phyloP scores from a whole-genome alignment of 805 yeast genomes.

The Saturnispora kantuleensis region DNA sequence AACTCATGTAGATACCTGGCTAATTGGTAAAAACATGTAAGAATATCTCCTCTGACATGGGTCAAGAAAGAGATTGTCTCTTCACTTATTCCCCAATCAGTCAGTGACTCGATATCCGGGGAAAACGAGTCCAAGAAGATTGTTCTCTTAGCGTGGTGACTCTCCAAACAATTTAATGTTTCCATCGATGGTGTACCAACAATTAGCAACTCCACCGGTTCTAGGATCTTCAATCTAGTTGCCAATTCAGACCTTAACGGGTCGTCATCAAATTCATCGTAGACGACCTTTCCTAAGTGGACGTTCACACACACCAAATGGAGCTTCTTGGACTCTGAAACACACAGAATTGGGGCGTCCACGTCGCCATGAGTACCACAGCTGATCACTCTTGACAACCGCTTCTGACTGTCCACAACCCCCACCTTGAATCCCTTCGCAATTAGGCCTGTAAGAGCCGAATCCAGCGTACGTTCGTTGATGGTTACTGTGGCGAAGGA shows the following conservation, averaged over 20 bases:
- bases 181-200: slow-evolving; percentile 31
- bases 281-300: slow-evolving; percentile 63
- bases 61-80: slow-evolving; percentile 9
- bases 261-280: slow-evolving; percentile 61
- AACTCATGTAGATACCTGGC: slow-evolving; percentile 53
- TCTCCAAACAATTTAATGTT: slow-evolving; percentile 21
- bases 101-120: background rate
- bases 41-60: slow-evolving; percentile 10
- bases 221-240: slow-evolving; percentile 61
- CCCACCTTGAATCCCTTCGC: slow-evolving; percentile 74
- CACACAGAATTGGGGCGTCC: slow-evolving; percentile 22
- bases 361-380: slow-evolving; percentile 75
- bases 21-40: slow-evolving; percentile 33
- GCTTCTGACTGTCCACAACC: slow-evolving; percentile 66
- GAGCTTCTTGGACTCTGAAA: slow-evolving; percentile 24
- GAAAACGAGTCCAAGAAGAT: too few species aligned
- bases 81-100: slow-evolving; percentile 4
- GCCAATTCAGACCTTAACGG: slow-evolving; percentile 51
- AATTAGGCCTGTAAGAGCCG: slow-evolving; percentile 66
- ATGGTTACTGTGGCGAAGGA: slow-evolving; percentile 77
- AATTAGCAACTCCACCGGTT: slow-evolving; percentile 65
- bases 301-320: slow-evolving; percentile 60
- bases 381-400: slow-evolving; percentile 65
- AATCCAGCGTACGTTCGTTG: slow-evolving; percentile 66
- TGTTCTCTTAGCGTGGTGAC: too few species aligned